phyloP scores from a whole-genome alignment of 2,329 filamentous ascomycete genomes.

The Coniella lustricola region DNA sequence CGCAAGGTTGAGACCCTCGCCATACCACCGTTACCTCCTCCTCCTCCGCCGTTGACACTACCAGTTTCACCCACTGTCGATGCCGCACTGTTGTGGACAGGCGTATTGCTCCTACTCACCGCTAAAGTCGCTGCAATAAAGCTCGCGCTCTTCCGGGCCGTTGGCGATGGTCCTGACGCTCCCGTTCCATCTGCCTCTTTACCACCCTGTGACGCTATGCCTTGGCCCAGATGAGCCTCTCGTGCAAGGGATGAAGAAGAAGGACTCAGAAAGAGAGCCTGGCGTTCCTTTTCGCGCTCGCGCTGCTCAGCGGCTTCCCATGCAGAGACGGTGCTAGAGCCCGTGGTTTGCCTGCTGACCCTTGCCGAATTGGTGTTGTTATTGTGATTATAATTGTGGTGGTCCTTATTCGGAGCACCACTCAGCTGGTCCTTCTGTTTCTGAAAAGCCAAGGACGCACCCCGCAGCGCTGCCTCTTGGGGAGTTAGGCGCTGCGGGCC shows the following conservation, averaged over 20 bases:
- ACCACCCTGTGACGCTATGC: not conserved
- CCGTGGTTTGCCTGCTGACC: constrained; percentile 33
- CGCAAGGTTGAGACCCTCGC: constrained; percentile 21
- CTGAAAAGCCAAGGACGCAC: constrained; percentile 49
- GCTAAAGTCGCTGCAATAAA: constrained; percentile 56
- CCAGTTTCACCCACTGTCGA: constrained; percentile 3
- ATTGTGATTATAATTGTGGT: constrained; percentile 26
- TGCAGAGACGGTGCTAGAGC: constrained; percentile 22
- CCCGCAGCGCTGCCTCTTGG: constrained; percentile 38
- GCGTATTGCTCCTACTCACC: constrained; percentile 53
- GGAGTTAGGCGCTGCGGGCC: constrained; percentile 7
- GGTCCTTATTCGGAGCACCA: constrained; percentile 39
- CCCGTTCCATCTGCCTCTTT: not conserved
- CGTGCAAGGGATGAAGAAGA: not conserved
- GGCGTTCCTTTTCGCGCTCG: constrained; percentile 20
- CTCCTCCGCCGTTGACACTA: not conserved
- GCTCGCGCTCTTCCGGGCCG: constrained; percentile 46
- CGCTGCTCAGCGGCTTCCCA: constrained; percentile 15
- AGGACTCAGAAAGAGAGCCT: constrained; percentile 21
- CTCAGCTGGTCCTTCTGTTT: constrained; percentile 25
- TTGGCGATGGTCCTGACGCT: constrained; percentile 13
- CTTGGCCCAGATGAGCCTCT: constrained; percentile 4
- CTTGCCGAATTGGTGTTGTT: constrained; percentile 9
- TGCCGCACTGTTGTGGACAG: constrained; percentile 34
- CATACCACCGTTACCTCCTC: not conserved